phyloP scores from a whole-genome alignment of 2,329 filamentous ascomycete genomes.

The Paracoccidioides lutzii region DNA sequence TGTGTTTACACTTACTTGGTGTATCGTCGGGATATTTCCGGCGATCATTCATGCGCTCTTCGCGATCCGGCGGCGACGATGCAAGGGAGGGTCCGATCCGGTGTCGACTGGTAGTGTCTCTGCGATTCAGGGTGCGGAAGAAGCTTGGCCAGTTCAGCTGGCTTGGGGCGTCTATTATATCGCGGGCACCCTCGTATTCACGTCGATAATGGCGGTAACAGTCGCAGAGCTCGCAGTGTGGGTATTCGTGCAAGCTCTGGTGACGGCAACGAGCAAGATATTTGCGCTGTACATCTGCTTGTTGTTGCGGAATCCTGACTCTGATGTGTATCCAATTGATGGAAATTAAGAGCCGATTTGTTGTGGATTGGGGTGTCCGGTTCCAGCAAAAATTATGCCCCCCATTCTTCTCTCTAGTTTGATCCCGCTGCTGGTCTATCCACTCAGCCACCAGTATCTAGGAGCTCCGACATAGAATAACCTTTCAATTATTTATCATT shows the following conservation, averaged over 20 bases:
- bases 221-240: conserved; percentile 21
- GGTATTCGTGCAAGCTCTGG: conserved; percentile 15
- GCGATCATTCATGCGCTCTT: conserved; percentile 16
- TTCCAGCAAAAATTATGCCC: too few species aligned
- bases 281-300: conserved; percentile 13
- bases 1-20: conserved; percentile 17
- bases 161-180: conserved; percentile 23
- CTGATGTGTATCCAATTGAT: background rate
- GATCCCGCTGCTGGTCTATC: too few species aligned
- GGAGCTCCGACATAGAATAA: background rate
- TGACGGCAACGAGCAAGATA: conserved; percentile 17
- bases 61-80: background rate
- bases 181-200: conserved; percentile 21
- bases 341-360: too few species aligned
- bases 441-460: background rate
- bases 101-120: conserved; percentile 3
- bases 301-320: conserved; percentile 1
- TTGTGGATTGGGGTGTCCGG: too few species aligned
- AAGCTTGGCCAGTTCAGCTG: conserved; percentile 20
- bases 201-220: conserved; percentile 23
- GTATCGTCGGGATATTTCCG: conserved; percentile 14
- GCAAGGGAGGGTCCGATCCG: background rate
- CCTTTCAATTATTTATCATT: background rate
- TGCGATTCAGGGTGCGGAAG: conserved; percentile 17
- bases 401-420: too few species aligned